Evolutionary conservation across 352 stramenopile species (phyloP), one percentile per base, ranked within the genome.

Genomic region (Globisporangium takayamanum): DNA sequence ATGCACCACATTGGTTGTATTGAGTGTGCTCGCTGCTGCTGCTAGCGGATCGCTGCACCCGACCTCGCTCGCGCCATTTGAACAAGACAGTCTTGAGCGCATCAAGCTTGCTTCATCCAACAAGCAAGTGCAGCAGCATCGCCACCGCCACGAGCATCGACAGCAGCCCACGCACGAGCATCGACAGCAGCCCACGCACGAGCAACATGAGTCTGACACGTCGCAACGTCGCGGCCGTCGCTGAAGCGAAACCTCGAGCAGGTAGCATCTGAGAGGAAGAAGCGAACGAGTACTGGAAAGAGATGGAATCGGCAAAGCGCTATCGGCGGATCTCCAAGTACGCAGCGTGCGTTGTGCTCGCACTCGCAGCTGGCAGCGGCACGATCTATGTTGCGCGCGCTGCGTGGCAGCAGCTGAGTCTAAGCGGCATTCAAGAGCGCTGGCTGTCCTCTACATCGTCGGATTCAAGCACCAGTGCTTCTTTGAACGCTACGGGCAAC

Each of bases 231-330:
- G 53, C 57, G 3, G 57, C 67, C 15, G 60, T 71, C 39, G 66
- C 59, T 20, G 70, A 76, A 47, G 62, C 50, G 26, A 55, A 49
- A 18, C 30, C 30, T 12, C 49, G 64, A 1, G 65, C 62, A 18
- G 78, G 68, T 47, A 85, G 74, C 45, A 76, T 90, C 50, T 90
- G 80, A 78, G 75, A 88, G 50, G 64, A 88, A 36, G 71, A 85
- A 41, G 77, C 78, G 4, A 62, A 86, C 42, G 70, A 86, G 30
- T 88, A 87, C 67, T 90, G 78, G 80, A 80, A 88, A 58, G 68
- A 82, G 30, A 90, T 90, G 78, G 80, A 88, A 58, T 74, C 80
- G 8, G 60, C 65, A 16, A 72, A 76, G 45, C 60, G 62, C 28
- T 72, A 70, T 50, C 69, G 70, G n/a, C 61, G 69, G 44, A 47